Percentiles rank a stretch among this genome's conserved stretches.
These are phyloP conservation scores for Lagenidium sp. DNA, from an alignment of 352 stramenopile genomes.

Conservation along the genomic window DNA sequence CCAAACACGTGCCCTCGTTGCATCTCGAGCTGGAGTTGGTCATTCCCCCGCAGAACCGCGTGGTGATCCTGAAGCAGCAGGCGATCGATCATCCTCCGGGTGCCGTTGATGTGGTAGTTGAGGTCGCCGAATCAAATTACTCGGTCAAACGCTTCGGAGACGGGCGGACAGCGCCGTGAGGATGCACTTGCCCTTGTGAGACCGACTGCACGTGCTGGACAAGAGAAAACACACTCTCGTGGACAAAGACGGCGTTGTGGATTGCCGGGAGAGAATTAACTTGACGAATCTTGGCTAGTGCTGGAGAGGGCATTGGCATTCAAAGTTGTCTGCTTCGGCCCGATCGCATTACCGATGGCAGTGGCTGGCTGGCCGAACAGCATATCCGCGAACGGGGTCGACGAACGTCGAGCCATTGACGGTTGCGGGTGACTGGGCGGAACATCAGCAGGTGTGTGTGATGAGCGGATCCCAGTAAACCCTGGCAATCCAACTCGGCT, in stretches of 20 bases:
- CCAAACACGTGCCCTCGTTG: slow-evolving; percentile 73
- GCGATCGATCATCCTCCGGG: slow-evolving; percentile 81
- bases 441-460: too few relatives aligned
- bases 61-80: slow-evolving; percentile 64
- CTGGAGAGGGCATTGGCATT: too few relatives aligned
- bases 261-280: neutral
- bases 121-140: slow-evolving; percentile 93
- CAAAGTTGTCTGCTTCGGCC: too few relatives aligned
- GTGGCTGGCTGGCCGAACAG: too few relatives aligned
- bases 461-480: too few relatives aligned
- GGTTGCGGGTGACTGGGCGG: too few relatives aligned
- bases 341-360: too few relatives aligned
- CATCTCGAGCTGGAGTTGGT: slow-evolving; percentile 88
- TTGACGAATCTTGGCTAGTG: neutral
- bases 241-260: slow-evolving; percentile 69
- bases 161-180: neutral
- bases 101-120: slow-evolving; percentile 93
- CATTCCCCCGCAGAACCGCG: slow-evolving; percentile 77
- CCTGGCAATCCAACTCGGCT: too few relatives aligned
- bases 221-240: slow-evolving; percentile 63
- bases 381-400: too few relatives aligned
- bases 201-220: slow-evolving; percentile 81
- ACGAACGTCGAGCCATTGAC: too few relatives aligned
- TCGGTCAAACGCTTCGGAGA: slow-evolving; percentile 53
- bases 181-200: slow-evolving; percentile 8